A percentile compares a stretch with the other conserved stretches of the same genome.
Conservation (phyloP, 2,329 filamentous ascomycete species). For the Bimuria novae-zelandiae region DNA sequence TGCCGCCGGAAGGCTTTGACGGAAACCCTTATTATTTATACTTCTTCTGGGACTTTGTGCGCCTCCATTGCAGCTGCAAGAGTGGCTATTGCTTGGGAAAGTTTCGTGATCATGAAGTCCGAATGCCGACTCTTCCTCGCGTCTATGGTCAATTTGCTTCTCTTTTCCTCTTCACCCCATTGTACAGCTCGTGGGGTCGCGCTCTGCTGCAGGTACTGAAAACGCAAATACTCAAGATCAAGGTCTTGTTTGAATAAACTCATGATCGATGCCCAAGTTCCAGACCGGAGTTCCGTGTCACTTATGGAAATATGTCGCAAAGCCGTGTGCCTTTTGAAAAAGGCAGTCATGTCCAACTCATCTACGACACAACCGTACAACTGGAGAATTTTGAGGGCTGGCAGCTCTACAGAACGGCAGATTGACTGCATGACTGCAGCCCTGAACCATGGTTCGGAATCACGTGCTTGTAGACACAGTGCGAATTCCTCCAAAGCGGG, state of each 20-base stretch:
- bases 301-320: conserved; percentile 19
- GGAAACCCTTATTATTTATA: neutral
- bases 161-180: neutral
- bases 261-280: conserved; percentile 22
- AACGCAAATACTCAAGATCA: conserved; percentile 8
- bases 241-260: conserved; percentile 9
- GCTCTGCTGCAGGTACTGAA: conserved; percentile 6
- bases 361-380: conserved; percentile 23
- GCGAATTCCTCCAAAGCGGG: conserved; percentile 23
- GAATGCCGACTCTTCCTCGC: neutral
- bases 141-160: conserved; percentile 8
- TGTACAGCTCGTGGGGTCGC: neutral
- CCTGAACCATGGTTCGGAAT: conserved; percentile 15
- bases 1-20: too few relatives aligned
- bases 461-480: conserved; percentile 24
- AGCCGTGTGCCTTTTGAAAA: conserved; percentile 22
- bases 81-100: conserved; percentile 2
- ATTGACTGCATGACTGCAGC: conserved; percentile 24
- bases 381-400: conserved; percentile 18
- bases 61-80: neutral
- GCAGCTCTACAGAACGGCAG: conserved; percentile 15
- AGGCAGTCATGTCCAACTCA: conserved; percentile 19
- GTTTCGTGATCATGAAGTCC: conserved; percentile 1
- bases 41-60: neutral
- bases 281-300: conserved; percentile 17